Base-by-base conservation (phyloP, 164 flowering plant species). In the Vitis vinifera region DNA sequence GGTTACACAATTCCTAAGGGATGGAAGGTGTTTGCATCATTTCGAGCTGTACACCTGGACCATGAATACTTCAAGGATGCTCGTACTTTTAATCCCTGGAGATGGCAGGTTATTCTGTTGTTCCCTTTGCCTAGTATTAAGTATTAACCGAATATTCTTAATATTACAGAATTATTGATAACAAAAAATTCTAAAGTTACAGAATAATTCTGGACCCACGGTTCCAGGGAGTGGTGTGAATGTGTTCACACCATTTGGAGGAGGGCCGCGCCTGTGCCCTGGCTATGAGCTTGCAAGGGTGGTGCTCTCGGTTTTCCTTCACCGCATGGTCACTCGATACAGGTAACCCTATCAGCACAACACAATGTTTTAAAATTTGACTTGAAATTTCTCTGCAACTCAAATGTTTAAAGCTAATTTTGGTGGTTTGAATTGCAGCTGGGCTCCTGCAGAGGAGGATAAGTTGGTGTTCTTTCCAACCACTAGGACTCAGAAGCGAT, bases 381-480 rank as follows among this genome's bases (percentile, higher is more conserved):
- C 27, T 23, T 23, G 27, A 23, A 23, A 23, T 23, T 23, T 23
- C 27, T 23, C 27, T 23, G 27, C 27, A 23, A 23, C 44, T 37
- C 44, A 37, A 37, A 2, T 37, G 4, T 3, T 4, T 37, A 37
- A 37, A 37, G 44, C 4, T 37, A 37, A 37, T 37, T 37, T 37
- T 37, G 44, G 44, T 37, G 7, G 4, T 3, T 37, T 37, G 44
- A 37, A 37, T 37, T 0, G 62, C 92, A 95, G 97, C 66, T 93
- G 97, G 98, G 81, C 29, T 53, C 84, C 95, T 0, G 91, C 97
- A 0, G 98, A 91, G 61, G 85, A 90, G 17, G 99, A 96, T 72
- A 93, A 88, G 89, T 62, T 96, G 70, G 88, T 93, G 7, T 96
- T 91, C 86, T 96, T 96, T 65, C 98, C 99, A 0, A 93, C 99